Conservation (phyloP, 441 rosid genomes). For the Gossypium aridum region DNA sequence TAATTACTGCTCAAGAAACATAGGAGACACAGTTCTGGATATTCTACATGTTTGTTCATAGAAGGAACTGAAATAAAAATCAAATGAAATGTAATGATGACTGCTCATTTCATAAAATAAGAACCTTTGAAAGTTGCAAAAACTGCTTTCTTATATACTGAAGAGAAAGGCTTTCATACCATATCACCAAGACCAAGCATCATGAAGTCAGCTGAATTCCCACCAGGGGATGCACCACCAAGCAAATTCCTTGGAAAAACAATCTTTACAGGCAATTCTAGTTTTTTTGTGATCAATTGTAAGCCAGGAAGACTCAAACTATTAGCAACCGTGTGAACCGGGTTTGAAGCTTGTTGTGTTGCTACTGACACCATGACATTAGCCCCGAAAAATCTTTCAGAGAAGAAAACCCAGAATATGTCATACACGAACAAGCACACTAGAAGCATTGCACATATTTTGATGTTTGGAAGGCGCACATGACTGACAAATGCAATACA, state of each 20-base stretch:
- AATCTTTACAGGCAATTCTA: conserved; percentile 91
- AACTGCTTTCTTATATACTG: neutral
- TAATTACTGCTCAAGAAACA: neutral
- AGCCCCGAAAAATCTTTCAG: conserved; percentile 95
- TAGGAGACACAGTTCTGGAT: neutral
- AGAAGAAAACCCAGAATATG: conserved; percentile 98
- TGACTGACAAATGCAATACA: conserved; percentile 95
- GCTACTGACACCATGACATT: conserved; percentile 98
- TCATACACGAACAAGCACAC: conserved; percentile 84
- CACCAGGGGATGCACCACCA: conserved; percentile 66
- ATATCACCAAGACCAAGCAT: conserved; percentile 99
- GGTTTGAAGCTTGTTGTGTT: conserved; percentile 91
- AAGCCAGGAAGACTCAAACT: conserved; percentile 94
- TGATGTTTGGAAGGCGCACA: conserved; percentile 91
- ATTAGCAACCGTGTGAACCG: conserved; percentile 88
- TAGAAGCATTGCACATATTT: conserved; percentile 85
- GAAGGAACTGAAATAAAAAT: neutral
- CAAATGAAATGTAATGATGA: neutral
- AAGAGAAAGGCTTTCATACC: conserved; percentile 41
- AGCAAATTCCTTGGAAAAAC: conserved; percentile 79
- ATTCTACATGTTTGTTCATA: neutral
- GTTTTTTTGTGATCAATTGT: conserved; percentile 89
- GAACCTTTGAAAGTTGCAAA: neutral
- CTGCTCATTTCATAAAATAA: neutral
- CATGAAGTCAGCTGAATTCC: conserved; percentile 69